Evolutionary conservation across 2,329 filamentous ascomycete species (phyloP), one percentile per base, ranked within the genome.

Genomic region (Helminthosporium solani): DNA sequence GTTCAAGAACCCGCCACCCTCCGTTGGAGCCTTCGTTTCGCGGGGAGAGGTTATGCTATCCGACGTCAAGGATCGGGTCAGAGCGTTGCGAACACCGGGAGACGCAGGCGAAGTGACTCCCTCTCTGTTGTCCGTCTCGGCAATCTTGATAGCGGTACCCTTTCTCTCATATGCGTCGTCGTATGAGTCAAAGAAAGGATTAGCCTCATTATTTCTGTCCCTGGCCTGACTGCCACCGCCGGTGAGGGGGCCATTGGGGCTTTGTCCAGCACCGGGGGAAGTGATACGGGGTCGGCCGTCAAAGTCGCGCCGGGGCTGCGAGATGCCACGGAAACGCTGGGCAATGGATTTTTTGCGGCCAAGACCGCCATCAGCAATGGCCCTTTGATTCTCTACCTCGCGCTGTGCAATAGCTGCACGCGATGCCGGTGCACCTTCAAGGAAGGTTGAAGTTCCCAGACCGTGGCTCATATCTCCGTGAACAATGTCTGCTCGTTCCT

Each of bases 281-380:
- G 56, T 63, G 44, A 71, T 70, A 23, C 70, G 67, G 19, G 67
- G 54, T 21, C 57, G 60, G 33, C 56, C 63, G 21, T 70, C 67
- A 19, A 78, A 80, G 19, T 82, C 79, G 40, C 83, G 82, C 7
- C 80, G 81, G n/a, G 80, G 80, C 51, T 84, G 85, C 67, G 85
- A 89, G 61, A 95, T 90, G 54, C 88, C 87, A 33, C 90, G 86
- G 67, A 99, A 87, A 45, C 91, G 88, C 67, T 96, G 90, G 2
- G 90, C 94, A 49, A 99, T 78, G 21, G 91, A 96, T 76, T 96
- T 96, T 79, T 96, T 97, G 49, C 94, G 85, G 56, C 86, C 84
- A 33, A 99, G 72, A 4, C 78, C 77, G 19, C 66, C 73, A 23
- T 73, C 71, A 15, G 67, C 56, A 20, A 64, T 42, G 50, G 19